Evolutionary conservation across 805 yeast species (phyloP), one percentile per base, ranked within the genome.

Genomic region (Ogataea nitratoaversa): DNA sequence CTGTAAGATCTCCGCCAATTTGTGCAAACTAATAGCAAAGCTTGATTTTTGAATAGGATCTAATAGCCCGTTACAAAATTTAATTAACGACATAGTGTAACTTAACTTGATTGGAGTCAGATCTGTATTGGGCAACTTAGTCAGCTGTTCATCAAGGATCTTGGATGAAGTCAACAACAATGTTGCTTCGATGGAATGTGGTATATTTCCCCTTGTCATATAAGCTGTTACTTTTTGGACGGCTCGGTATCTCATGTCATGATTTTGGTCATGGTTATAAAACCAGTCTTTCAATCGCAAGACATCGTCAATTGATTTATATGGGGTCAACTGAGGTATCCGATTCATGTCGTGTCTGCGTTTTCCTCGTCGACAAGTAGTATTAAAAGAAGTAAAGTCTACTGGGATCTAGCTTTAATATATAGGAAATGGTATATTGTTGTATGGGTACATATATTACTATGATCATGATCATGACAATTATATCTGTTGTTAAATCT

Each of bases 21-120:
- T 70, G 46, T 84, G 83, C 50, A 93, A 64, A 5, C 97, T 90
- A 13, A 84, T 74, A 0, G 96, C 96, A 56, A 66, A 82, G 32
- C 71, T 75, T 1, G 89, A 76, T 51, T 81, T 85, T 60, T 93
- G 99, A 36, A 74, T 74, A 0, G 95, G 93, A 59, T 93, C 99
- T 28, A 93, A 62, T 3, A 88, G 60, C 2, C 97, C 98, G 60
- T 93, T 93, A 19, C 93, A 97, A 63, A 91, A 88, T 42, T 95
- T 68, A 20, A 88, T 80, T 11, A 90, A 53, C 0, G 88, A 77
- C 85, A 84, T 80, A 0, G 89, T 66, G 56, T 84, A 85, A 5
- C 81, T 68, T 46, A 79, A 52, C 44, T 78, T 71, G 2, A 77
- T 52, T 0, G 67, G 46, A 35, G 57, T 56, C 14, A 63, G 49